Percentiles rank a stretch among this genome's conserved stretches.
phyloP scores from a whole-genome alignment of 129 eudicot species.

The Calendula officinalis region DNA sequence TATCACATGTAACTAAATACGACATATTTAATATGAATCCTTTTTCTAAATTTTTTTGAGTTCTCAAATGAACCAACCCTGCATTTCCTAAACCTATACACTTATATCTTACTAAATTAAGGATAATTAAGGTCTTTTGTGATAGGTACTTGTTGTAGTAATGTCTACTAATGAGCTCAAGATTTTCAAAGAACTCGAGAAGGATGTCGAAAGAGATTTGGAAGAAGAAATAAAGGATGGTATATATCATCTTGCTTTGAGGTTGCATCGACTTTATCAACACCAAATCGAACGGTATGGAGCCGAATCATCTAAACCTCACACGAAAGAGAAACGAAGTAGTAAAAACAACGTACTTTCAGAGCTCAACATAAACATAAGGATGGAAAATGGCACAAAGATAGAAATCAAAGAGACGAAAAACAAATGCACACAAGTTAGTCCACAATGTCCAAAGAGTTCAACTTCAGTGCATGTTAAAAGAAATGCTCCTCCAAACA shows the following conservation, averaged over 20 bases:
- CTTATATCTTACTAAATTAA: background rate
- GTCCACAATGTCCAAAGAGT: slow-evolving; percentile 10
- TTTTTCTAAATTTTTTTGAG: too few species aligned
- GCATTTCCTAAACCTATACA: background rate
- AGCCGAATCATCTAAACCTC: background rate
- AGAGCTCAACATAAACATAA: slow-evolving; percentile 62
- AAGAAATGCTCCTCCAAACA: background rate
- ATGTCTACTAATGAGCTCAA: slow-evolving; percentile 55
- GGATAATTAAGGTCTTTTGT: slow-evolving; percentile 1
- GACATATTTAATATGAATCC: too few species aligned
- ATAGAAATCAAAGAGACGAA: slow-evolving; percentile 58
- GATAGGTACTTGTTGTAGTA: background rate
- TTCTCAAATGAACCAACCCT: background rate
- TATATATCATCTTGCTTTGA: slow-evolving; percentile 62
- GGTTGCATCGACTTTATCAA: slow-evolving; percentile 61
- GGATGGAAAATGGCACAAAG: slow-evolving; percentile 61
- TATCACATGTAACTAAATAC: too few species aligned
- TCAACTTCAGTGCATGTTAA: slow-evolving; percentile 2
- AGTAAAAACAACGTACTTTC: slow-evolving; percentile 31
- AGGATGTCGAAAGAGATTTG: slow-evolving; percentile 60
- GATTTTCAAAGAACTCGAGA: slow-evolving; percentile 60
- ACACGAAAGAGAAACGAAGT: slow-evolving; percentile 1
- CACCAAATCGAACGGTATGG: slow-evolving; percentile 48
- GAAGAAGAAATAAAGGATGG: slow-evolving; percentile 84
- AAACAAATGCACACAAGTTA: slow-evolving; percentile 26